phyloP scores from a whole-genome alignment of 257 asterid genomes.

The Ehretia macrophylla region DNA sequence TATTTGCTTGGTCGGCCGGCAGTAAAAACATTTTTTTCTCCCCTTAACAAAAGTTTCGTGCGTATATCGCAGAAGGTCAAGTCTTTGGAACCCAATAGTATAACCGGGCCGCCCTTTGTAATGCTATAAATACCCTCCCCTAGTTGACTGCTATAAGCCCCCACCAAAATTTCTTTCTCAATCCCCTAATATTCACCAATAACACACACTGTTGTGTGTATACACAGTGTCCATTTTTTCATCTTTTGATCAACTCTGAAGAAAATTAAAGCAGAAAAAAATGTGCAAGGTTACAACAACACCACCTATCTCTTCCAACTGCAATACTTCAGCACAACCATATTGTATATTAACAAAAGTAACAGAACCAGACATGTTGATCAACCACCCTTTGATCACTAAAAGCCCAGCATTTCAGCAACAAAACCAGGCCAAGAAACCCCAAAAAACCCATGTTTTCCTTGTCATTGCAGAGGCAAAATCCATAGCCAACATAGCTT shows the following conservation, averaged over 20 bases:
- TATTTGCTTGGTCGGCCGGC: too few relatives aligned
- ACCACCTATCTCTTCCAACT: too few relatives aligned
- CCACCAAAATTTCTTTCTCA: conserved; percentile 6
- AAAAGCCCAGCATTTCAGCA: background rate
- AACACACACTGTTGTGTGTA: too few relatives aligned
- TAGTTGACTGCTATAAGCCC: conserved; percentile 7
- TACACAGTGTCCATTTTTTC: too few relatives aligned
- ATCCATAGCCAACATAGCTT: conserved; percentile 26
- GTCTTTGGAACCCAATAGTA: too few relatives aligned
- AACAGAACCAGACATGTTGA: background rate
- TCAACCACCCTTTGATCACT: conserved; percentile 4
- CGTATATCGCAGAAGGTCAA: too few relatives aligned
- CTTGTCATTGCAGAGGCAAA: conserved; percentile 15
- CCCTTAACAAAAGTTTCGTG: too few relatives aligned
- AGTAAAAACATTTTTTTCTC: too few relatives aligned
- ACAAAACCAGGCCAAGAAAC: background rate
- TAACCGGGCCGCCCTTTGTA: background rate
- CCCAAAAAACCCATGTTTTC: conserved; percentile 3
- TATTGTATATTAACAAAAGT: too few relatives aligned
- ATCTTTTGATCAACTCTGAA: background rate
- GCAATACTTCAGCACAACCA: too few relatives aligned
- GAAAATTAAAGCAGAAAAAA: background rate
- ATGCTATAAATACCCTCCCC: conserved; percentile 15
- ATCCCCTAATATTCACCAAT: conserved; percentile 6
- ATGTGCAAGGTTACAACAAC: too few relatives aligned